phyloP scores from a whole-genome alignment of 2,329 filamentous ascomycete genomes.

The Onygenales sp. region DNA sequence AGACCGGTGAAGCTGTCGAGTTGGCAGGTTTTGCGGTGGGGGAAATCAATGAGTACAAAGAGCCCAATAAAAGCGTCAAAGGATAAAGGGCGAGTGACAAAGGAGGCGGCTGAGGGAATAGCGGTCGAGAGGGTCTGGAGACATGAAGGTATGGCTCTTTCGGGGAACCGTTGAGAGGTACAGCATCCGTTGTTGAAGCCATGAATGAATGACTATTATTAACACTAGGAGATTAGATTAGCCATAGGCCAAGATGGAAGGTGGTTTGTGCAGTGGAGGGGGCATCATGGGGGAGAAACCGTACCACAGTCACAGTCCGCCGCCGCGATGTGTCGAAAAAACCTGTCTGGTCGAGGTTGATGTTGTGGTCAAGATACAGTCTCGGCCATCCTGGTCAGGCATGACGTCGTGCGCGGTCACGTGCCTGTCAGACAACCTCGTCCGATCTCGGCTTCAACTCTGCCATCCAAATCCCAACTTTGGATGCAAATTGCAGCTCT shows the following conservation, averaged over 20 bases:
- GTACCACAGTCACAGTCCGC: neutral
- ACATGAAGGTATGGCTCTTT: neutral
- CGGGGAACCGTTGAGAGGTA: neutral
- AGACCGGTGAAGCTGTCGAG: slow-evolving; percentile 42
- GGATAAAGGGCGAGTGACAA: slow-evolving; percentile 65
- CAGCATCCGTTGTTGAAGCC: neutral
- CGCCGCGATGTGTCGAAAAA: neutral
- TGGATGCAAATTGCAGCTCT: too few species aligned
- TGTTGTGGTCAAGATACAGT: neutral
- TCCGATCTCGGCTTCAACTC: too few species aligned
- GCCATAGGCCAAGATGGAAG: neutral
- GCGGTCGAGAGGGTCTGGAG: neutral
- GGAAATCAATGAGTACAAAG: slow-evolving; percentile 68
- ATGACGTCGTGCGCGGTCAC: slow-evolving; percentile 1
- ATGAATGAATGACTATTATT: neutral
- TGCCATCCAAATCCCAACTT: neutral
- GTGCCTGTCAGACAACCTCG: neutral
- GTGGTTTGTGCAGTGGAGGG: neutral
- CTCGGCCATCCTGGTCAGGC: neutral
- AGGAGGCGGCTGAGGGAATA: slow-evolving; percentile 43
- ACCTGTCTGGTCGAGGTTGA: neutral
- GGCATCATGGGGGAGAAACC: neutral
- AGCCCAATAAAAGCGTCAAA: slow-evolving; percentile 66
- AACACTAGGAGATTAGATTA: neutral
- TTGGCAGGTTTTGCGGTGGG: slow-evolving; percentile 57